Evolutionary conservation across 345 rosid genomes (phyloP).

Genomic region (Excoecaria agallocha): DNA sequence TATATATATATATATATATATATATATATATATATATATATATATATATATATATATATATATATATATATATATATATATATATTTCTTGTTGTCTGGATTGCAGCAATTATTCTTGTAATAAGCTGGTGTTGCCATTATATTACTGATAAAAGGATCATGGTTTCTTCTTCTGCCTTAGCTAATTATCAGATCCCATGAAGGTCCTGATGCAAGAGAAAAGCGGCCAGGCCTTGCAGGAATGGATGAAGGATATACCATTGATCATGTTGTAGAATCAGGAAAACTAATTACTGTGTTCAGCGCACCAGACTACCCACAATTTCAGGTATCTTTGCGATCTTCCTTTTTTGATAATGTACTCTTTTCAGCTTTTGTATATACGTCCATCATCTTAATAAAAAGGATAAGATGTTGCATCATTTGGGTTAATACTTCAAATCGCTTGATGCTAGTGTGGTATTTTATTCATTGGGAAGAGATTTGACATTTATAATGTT

Average conservation of each 20-base stretch:
- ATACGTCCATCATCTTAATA: background rate
- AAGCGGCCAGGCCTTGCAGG: conserved; percentile 74
- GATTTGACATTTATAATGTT: background rate
- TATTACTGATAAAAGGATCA: conserved; percentile 22
- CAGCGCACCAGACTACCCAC: conserved; percentile 98
- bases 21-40: no score
- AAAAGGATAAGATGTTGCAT: background rate
- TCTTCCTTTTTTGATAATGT: conserved; percentile 3
- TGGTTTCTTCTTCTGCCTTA: conserved; percentile 41
- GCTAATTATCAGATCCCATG: conserved; percentile 98
- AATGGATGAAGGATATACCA: conserved; percentile 85
- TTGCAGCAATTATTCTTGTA: background rate
- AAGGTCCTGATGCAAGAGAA: conserved; percentile 98
- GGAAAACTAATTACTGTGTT: conserved; percentile 87
- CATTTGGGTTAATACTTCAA: background rate
- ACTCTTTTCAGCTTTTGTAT: background rate
- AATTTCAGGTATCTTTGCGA: conserved; percentile 68
- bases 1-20: no score
- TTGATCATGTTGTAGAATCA: conserved; percentile 80
- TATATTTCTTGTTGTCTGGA: no score
- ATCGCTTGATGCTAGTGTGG: background rate
- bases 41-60: no score
- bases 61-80: no score
- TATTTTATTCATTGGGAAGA: background rate
- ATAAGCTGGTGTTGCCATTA: conserved; percentile 19